These are phyloP conservation scores for Tephrocybe sp. DNA, from an alignment of 768 basidiomycete genomes.

Conservation along the genomic window DNA sequence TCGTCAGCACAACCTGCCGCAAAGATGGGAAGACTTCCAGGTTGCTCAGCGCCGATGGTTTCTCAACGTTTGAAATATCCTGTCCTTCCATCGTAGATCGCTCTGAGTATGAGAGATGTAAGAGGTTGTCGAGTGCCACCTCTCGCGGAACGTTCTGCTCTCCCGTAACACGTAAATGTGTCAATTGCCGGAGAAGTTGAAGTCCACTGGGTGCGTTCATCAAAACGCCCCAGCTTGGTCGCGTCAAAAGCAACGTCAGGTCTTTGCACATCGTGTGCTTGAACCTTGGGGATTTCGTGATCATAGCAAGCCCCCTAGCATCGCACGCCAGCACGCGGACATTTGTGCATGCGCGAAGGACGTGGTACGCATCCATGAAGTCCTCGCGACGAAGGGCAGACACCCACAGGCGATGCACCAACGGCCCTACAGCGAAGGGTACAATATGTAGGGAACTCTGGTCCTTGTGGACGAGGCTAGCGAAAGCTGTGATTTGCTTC, in stretches of 20 bases:
- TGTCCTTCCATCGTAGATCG: constrained; percentile 9
- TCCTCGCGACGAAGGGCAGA: constrained; percentile 28
- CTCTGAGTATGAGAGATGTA: constrained; percentile 30
- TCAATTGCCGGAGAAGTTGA: constrained; percentile 30
- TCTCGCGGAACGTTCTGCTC: constrained; percentile 24
- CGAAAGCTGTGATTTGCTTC: constrained; percentile 31
- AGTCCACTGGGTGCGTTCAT: constrained; percentile 23
- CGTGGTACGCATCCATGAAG: constrained; percentile 11
- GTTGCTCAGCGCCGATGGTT: constrained; percentile 21
- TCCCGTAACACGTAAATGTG: constrained; percentile 33
- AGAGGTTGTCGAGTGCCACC: constrained; percentile 23
- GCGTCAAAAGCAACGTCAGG: constrained; percentile 31
- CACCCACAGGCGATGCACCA: constrained; percentile 34
- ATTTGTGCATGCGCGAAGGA: constrained; percentile 31
- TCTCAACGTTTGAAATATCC: constrained; percentile 14
- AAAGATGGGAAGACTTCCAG: constrained; percentile 26
- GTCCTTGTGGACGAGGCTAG: constrained; percentile 12
- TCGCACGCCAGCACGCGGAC: constrained; percentile 31
- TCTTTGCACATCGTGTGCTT: constrained; percentile 29
- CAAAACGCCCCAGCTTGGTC: constrained; percentile 19
- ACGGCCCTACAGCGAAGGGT: constrained; percentile 5
- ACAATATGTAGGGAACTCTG: constrained; percentile 14
- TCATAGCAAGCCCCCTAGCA: constrained; percentile 25
- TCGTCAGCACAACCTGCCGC: constrained; percentile 30
- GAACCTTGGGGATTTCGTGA: constrained; percentile 16